Conservation (phyloP, 2,329 filamentous ascomycete species). For the Calonectria naviculata region DNA sequence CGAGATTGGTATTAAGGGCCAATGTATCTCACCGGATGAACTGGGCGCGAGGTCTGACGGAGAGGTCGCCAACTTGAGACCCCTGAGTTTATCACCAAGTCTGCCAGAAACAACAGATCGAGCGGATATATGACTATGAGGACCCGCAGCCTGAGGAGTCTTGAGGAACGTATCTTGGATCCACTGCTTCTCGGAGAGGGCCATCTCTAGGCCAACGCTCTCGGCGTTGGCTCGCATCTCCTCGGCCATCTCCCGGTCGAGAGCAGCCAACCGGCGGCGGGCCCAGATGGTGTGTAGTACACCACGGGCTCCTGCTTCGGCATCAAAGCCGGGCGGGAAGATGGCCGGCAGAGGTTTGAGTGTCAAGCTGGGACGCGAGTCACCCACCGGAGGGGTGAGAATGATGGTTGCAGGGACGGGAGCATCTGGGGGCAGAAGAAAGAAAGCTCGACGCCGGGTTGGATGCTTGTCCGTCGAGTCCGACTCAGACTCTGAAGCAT, state of each 20-base stretch:
- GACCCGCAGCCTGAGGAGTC: slow-evolving; percentile 31
- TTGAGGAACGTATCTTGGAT: slow-evolving; percentile 79
- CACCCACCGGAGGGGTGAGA: slow-evolving; percentile 59
- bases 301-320: slow-evolving; percentile 79
- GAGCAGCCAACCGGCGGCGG: slow-evolving; percentile 79
- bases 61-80: slow-evolving; percentile 81
- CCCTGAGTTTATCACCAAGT: slow-evolving; percentile 82
- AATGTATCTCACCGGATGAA: slow-evolving; percentile 58
- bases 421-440: slow-evolving; percentile 79
- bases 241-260: slow-evolving; percentile 80
- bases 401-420: slow-evolving; percentile 79
- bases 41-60: slow-evolving; percentile 70
- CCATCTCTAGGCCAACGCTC: slow-evolving; percentile 87
- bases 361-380: slow-evolving; percentile 53
- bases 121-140: slow-evolving; percentile 62
- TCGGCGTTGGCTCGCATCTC: slow-evolving; percentile 82
- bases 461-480: slow-evolving; percentile 26
- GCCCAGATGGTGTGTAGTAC: slow-evolving; percentile 93
- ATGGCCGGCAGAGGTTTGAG: slow-evolving; percentile 89
- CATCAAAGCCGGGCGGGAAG: slow-evolving; percentile 80
- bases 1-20: background rate
- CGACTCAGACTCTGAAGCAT: slow-evolving; percentile 58
- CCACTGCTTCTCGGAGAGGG: slow-evolving; percentile 84
- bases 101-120: slow-evolving; percentile 75
- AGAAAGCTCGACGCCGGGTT: slow-evolving; percentile 75